Percentiles rank a stretch among this genome's conserved stretches.
Evolutionary conservation across 1,284 basidiomycete genomes (phyloP).

Genomic region (Cutaneotrichosporon sp.): DNA sequence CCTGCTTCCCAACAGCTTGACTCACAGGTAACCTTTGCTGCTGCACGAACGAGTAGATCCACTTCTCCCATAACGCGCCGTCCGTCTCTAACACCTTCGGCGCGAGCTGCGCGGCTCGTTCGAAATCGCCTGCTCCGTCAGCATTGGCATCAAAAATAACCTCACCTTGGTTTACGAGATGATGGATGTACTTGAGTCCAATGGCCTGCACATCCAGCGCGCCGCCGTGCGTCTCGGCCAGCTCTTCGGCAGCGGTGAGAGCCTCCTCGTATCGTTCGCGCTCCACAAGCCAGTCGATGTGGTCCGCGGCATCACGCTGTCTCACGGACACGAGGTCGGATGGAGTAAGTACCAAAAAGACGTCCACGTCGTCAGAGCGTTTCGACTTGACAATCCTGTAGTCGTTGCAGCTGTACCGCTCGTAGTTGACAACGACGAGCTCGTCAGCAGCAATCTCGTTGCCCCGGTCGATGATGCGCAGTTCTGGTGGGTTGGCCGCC

Average conservation of each 20-base stretch:
- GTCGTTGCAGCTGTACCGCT: slow-evolving; percentile 88
- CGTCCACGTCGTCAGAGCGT: slow-evolving; percentile 45
- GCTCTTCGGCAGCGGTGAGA: slow-evolving; percentile 72
- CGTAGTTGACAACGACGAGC: slow-evolving; percentile 72
- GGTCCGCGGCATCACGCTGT: slow-evolving; percentile 83
- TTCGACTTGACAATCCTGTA: slow-evolving; percentile 64
- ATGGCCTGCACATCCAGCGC: slow-evolving; percentile 68
- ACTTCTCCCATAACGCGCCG: slow-evolving; percentile 83
- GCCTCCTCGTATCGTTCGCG: slow-evolving; percentile 84
- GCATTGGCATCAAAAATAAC: slow-evolving; percentile 10
- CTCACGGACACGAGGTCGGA: slow-evolving; percentile 80
- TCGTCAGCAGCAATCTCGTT: slow-evolving; percentile 88
- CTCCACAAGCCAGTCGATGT: slow-evolving; percentile 90
- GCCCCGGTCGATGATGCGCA: slow-evolving; percentile 87
- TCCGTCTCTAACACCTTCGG: slow-evolving; percentile 83
- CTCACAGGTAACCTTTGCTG: slow-evolving; percentile 73
- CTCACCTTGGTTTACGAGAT: slow-evolving; percentile 71
- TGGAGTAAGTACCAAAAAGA: slow-evolving; percentile 78
- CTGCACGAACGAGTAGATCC: slow-evolving; percentile 89
- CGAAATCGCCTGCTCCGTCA: slow-evolving; percentile 64
- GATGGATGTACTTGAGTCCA: slow-evolving; percentile 77
- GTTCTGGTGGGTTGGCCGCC: slow-evolving; percentile 81
- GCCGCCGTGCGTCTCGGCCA: slow-evolving; percentile 54
- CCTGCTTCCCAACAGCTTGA: slow-evolving; percentile 5
- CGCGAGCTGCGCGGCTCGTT: slow-evolving; percentile 78